Conservation (phyloP, 805 yeast genomes). For the Saccharomycopsis capsularis region DNA sequence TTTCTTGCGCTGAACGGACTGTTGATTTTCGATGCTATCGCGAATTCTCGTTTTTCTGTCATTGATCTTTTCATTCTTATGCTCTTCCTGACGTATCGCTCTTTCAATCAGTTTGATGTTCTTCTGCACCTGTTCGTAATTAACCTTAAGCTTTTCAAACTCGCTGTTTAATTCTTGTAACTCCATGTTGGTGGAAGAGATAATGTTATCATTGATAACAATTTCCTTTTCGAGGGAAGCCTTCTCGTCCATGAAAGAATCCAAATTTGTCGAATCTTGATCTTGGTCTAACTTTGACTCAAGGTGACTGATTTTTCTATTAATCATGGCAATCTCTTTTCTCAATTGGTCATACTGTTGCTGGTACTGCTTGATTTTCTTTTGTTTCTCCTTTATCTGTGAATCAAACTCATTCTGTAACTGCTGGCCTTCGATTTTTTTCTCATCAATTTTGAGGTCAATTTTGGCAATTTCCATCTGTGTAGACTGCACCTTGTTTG, state of each 20-base stretch:
- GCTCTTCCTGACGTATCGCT: slow-evolving; percentile 9
- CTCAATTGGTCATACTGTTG: neutral
- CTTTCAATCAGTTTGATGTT: slow-evolving; percentile 23
- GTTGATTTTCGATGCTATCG: slow-evolving; percentile 1
- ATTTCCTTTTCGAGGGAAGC: slow-evolving; percentile 20
- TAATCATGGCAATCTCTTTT: neutral
- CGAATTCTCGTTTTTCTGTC: neutral
- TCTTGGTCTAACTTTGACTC: slow-evolving; percentile 10
- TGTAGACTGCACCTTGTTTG: neutral
- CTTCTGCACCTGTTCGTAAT: slow-evolving; percentile 21
- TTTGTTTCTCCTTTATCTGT: neutral
- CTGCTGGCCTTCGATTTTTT: slow-evolving; percentile 3
- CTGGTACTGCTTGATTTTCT: neutral
- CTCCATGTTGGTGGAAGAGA: slow-evolving; percentile 8
- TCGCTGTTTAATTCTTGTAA: slow-evolving; percentile 4
- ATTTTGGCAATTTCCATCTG: slow-evolving; percentile 1
- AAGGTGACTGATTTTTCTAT: slow-evolving; percentile 3
- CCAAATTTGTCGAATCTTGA: slow-evolving; percentile 22
- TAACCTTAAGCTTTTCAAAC: slow-evolving; percentile 21
- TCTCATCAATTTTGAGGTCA: slow-evolving; percentile 1
- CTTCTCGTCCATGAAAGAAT: slow-evolving; percentile 22
- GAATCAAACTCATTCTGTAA: neutral
- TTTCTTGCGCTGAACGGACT: slow-evolving; percentile 1
- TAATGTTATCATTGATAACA: slow-evolving; percentile 14
- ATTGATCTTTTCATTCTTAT: slow-evolving; percentile 19